Percentiles rank a stretch among this genome's conserved stretches.
Evolutionary conservation across 805 yeast genomes (phyloP).

Genomic region (Candida xiaguanensis): DNA sequence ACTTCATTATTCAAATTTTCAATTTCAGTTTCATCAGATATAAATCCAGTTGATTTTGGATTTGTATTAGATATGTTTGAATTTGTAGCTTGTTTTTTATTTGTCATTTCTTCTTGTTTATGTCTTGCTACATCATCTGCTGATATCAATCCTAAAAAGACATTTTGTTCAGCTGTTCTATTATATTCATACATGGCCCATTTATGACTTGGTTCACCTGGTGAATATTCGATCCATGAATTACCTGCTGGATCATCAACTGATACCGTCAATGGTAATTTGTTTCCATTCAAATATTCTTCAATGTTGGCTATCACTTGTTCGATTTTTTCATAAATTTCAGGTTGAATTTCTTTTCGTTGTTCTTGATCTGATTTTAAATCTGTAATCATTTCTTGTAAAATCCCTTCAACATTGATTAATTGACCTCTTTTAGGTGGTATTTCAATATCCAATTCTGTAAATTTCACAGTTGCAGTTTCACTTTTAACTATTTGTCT

Average conservation of each 20-base stretch:
- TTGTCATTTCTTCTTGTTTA: constrained; percentile 46
- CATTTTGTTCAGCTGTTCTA: constrained; percentile 87
- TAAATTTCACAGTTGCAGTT: constrained; percentile 72
- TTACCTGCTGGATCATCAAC: constrained; percentile 96
- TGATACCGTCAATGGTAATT: constrained; percentile 71
- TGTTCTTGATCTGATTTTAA: constrained; percentile 75
- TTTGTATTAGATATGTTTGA: constrained; percentile 22
- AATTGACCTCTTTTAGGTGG: constrained; percentile 94
- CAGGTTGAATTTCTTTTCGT: constrained; percentile 73
- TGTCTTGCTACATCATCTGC: constrained; percentile 56
- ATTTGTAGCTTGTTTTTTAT: constrained; percentile 38
- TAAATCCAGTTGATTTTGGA: constrained; percentile 53
- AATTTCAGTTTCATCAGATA: constrained; percentile 71
- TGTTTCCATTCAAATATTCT: constrained; percentile 60
- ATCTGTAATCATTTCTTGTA: constrained; percentile 80
- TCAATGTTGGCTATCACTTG: constrained; percentile 61
- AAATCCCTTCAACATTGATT: constrained; percentile 87
- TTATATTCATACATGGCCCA: constrained; percentile 83
- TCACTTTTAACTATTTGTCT: constrained; percentile 93
- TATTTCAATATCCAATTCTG: constrained; percentile 86
- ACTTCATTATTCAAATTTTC: constrained; percentile 87
- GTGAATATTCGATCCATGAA: constrained; percentile 89
- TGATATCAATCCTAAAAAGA: constrained; percentile 74
- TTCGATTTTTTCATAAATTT: constrained; percentile 69
- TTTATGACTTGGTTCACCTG: constrained; percentile 84